Conservation (phyloP, 768 basidiomycete genomes). For the Panaeolus papilionaceus region DNA sequence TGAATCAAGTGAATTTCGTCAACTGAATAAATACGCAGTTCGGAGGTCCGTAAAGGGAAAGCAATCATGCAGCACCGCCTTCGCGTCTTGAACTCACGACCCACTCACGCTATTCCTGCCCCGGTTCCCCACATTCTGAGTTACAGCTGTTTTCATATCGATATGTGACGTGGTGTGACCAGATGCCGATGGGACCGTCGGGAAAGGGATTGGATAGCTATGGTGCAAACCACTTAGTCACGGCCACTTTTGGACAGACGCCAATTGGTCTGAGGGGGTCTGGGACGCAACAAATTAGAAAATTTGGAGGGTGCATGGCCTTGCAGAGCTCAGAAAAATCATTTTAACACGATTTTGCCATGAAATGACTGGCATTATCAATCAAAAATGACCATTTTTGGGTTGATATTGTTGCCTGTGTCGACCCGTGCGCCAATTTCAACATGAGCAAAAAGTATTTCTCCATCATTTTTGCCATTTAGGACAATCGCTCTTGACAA, state of each 20-base stretch:
- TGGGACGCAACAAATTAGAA: neutral
- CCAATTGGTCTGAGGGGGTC: conserved; percentile 1
- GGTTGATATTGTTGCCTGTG: neutral
- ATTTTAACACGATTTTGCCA: neutral
- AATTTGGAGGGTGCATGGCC: neutral
- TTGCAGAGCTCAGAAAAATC: neutral
- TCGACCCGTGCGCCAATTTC: neutral
- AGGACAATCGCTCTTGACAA: conserved; percentile 9
- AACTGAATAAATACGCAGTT: too few species aligned
- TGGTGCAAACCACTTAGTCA: conserved; percentile 16
- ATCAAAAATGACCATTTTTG: neutral
- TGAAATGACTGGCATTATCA: neutral
- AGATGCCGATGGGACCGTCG: too few species aligned
- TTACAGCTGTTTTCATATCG: too few species aligned
- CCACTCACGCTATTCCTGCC: too few species aligned
- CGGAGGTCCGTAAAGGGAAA: too few species aligned
- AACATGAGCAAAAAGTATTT: conserved; percentile 14
- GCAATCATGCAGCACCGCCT: too few species aligned
- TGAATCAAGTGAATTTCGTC: too few species aligned
- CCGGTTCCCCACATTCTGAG: too few species aligned
- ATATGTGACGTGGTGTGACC: too few species aligned
- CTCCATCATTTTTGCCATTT: conserved; percentile 18
- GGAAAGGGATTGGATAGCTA: neutral
- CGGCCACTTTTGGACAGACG: conserved; percentile 18
- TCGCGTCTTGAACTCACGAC: too few species aligned